phyloP scores from a whole-genome alignment of 257 asterid genomes.

The Sherardia arvensis region DNA sequence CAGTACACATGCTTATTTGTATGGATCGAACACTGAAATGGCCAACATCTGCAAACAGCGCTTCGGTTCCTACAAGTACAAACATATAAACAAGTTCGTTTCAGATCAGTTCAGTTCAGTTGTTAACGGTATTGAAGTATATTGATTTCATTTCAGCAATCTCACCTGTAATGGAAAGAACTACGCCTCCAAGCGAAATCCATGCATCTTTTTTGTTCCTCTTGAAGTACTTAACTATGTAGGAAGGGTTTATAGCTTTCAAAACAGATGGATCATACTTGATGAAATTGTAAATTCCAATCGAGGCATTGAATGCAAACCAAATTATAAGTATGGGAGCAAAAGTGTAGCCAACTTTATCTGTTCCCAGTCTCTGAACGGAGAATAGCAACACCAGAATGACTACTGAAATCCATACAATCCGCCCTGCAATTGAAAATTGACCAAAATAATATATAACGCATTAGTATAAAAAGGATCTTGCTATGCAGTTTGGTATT shows the following conservation, averaged over 20 bases:
- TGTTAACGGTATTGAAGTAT: no score
- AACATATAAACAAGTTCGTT: background rate
- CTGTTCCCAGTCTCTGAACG: slow-evolving; percentile 51
- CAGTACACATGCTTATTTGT: slow-evolving; percentile 42
- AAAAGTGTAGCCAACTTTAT: slow-evolving; percentile 55
- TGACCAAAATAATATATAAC: background rate
- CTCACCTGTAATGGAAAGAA: slow-evolving; percentile 47
- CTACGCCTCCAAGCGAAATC: slow-evolving; percentile 58
- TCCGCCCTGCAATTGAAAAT: slow-evolving; percentile 17
- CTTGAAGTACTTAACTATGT: slow-evolving; percentile 33
- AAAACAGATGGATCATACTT: slow-evolving; percentile 34
- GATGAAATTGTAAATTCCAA: slow-evolving; percentile 53
- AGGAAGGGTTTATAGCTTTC: slow-evolving; percentile 42
- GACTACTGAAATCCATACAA: slow-evolving; percentile 40
- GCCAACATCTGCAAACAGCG: slow-evolving; percentile 61
- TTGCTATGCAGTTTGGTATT: no score
- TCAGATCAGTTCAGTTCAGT: no score
- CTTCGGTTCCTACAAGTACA: slow-evolving; percentile 52
- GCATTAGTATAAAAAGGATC: no score
- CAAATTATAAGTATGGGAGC: slow-evolving; percentile 47
- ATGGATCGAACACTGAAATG: slow-evolving; percentile 52
- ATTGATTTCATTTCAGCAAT: background rate
- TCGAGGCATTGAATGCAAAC: slow-evolving; percentile 34
- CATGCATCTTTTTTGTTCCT: slow-evolving; percentile 42
- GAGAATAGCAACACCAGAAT: slow-evolving; percentile 36